Evolutionary conservation across 1,284 basidiomycete genomes (phyloP).

Genomic region (Ceratobasidium sp.): DNA sequence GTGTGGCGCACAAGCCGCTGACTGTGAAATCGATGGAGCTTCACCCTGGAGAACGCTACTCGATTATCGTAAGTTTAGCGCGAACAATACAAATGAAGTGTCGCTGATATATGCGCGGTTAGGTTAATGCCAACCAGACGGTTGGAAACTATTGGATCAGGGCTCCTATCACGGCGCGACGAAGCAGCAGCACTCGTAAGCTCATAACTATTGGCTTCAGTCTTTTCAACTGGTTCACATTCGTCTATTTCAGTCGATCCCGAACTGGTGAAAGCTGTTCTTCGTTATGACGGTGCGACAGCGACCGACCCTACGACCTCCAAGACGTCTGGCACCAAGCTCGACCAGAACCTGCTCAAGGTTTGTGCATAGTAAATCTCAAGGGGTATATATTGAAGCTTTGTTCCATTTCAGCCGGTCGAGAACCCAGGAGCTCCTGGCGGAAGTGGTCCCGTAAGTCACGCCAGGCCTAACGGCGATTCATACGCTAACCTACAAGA

Average conservation of each 20-base stretch:
- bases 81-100: not conserved
- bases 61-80: conserved; percentile 46
- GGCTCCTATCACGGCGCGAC: conserved; percentile 50
- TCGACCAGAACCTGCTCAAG: conserved; percentile 21
- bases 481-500: not conserved
- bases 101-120: not conserved
- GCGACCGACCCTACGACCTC: conserved; percentile 56
- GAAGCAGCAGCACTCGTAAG: conserved; percentile 38
- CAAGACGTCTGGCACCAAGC: conserved; percentile 51
- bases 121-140: conserved; percentile 45
- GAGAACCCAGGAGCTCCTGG: conserved; percentile 43
- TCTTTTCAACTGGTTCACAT: not conserved
- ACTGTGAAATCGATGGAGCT: conserved; percentile 28
- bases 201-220: not conserved
- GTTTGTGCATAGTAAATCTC: not conserved
- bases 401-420: conserved; percentile 17
- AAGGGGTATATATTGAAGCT: not conserved
- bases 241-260: conserved; percentile 44
- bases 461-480: not conserved
- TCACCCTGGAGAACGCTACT: conserved; percentile 49
- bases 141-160: conserved; percentile 51
- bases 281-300: conserved; percentile 60
- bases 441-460: conserved; percentile 32
- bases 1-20: conserved; percentile 15
- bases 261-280: conserved; percentile 58